phyloP scores from a whole-genome alignment of 495 filamentous ascomycete species.

The Xylaria grammica region DNA sequence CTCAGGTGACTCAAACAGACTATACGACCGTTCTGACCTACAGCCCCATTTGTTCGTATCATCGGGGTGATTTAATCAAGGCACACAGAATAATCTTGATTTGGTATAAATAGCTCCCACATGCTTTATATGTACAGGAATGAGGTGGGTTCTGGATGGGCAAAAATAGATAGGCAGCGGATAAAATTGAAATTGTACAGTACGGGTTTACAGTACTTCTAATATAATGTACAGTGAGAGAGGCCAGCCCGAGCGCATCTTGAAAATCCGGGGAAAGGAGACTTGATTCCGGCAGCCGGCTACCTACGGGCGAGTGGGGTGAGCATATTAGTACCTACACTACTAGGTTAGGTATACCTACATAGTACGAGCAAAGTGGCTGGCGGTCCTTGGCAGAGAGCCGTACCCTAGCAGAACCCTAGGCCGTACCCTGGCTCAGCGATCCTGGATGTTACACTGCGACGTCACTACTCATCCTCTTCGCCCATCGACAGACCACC shows the following conservation, averaged over 20 bases:
- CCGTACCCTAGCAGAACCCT: not conserved
- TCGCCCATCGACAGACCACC: not conserved
- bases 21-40: not conserved
- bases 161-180: no score
- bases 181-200: no score
- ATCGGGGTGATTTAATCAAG: no score
- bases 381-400: not conserved
- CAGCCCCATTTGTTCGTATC: no score
- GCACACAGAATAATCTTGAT: no score
- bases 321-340: not conserved
- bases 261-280: constrained; percentile 17
- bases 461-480: constrained; percentile 1
- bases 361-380: not conserved
- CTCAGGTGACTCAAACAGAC: not conserved
- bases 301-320: constrained; percentile 2
- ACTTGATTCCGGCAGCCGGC: constrained; percentile 3
- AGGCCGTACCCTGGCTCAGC: not conserved
- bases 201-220: not conserved
- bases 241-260: not conserved
- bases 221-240: not conserved
- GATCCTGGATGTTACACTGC: constrained; percentile 1
- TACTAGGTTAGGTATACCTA: no score
- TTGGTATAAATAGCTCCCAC: no score
- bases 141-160: no score
- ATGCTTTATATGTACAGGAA: no score